Conservation (phyloP, 306 rosid genomes). For the Abrus precatorius region DNA sequence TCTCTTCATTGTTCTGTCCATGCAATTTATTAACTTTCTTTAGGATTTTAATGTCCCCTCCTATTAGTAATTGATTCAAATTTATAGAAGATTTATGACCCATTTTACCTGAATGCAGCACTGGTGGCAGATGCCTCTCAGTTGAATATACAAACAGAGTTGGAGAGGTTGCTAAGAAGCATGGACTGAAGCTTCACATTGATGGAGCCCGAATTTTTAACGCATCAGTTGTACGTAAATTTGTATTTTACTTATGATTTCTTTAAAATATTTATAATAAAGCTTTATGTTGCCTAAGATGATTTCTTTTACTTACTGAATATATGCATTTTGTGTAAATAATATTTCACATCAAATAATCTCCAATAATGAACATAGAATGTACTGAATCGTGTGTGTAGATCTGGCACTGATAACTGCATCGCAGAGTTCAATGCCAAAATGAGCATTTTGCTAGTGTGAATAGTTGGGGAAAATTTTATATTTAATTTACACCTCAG, state of each 20-base stretch:
- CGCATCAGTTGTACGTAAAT: conserved; percentile 75
- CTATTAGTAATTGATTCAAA: conserved; percentile 16
- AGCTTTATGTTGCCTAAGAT: neutral
- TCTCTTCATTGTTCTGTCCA: conserved; percentile 18
- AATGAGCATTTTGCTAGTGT: conserved; percentile 9
- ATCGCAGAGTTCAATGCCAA: conserved; percentile 25
- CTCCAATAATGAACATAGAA: conserved; percentile 18
- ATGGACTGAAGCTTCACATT: conserved; percentile 91
- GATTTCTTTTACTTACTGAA: neutral
- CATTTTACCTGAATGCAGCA: conserved; percentile 62
- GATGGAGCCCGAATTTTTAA: conserved; percentile 98
- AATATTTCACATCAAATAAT: conserved; percentile 4
- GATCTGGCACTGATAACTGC: conserved; percentile 8
- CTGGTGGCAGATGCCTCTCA: conserved; percentile 89
- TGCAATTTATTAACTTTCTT: neutral
- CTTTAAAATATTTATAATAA: conserved; percentile 1
- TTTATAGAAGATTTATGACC: conserved; percentile 1
- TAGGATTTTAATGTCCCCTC: conserved; percentile 20
- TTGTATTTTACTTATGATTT: conserved; percentile 24
- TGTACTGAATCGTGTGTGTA: conserved; percentile 8
- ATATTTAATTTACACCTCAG: neutral
- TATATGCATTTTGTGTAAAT: conserved; percentile 1
- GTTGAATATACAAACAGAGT: conserved; percentile 86
- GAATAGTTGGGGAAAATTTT: neutral
- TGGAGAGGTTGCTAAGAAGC: conserved; percentile 87